These are phyloP conservation scores for Fusarium albosuccineum DNA, from an alignment of 2,329 filamentous ascomycete genomes.

Conservation along the genomic window DNA sequence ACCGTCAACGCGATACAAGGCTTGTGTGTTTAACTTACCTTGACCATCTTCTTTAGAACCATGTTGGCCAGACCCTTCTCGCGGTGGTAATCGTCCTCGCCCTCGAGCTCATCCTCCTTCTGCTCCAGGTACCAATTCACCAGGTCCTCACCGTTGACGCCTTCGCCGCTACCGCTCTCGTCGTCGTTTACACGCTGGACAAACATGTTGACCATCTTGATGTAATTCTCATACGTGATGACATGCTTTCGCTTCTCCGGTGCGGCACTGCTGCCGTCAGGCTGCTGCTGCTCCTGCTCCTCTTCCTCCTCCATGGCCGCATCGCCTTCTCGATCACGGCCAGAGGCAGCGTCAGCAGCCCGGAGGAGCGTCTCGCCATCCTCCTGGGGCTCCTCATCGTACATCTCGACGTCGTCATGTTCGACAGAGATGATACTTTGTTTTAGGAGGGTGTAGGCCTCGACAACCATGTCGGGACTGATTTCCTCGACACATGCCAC, in stretches of 20 bases:
- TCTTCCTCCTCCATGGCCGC: constrained; percentile 57
- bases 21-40: constrained; percentile 69
- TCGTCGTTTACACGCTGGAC: constrained; percentile 87
- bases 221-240: constrained; percentile 96
- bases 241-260: constrained; percentile 75
- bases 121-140: constrained; percentile 93
- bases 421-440: constrained; percentile 98
- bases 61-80: constrained; percentile 82
- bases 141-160: constrained; percentile 85
- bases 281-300: constrained; percentile 41
- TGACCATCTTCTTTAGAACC: constrained; percentile 96
- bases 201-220: constrained; percentile 87
- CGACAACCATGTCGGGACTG: constrained; percentile 84
- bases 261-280: constrained; percentile 54
- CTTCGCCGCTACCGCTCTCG: constrained; percentile 80
- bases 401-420: constrained; percentile 96
- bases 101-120: constrained; percentile 84
- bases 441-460: constrained; percentile 90
- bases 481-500: constrained; percentile 96
- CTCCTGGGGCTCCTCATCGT: constrained; percentile 72
- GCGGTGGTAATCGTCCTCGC: constrained; percentile 82
- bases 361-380: constrained; percentile 61
- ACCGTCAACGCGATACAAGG: constrained; percentile 35
- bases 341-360: constrained; percentile 57
- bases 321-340: constrained; percentile 62